Evolutionary conservation across 176 grass and related monocot species (phyloP), one percentile per base, ranked within the genome.

Genomic region (Oryza longistaminata): DNA sequence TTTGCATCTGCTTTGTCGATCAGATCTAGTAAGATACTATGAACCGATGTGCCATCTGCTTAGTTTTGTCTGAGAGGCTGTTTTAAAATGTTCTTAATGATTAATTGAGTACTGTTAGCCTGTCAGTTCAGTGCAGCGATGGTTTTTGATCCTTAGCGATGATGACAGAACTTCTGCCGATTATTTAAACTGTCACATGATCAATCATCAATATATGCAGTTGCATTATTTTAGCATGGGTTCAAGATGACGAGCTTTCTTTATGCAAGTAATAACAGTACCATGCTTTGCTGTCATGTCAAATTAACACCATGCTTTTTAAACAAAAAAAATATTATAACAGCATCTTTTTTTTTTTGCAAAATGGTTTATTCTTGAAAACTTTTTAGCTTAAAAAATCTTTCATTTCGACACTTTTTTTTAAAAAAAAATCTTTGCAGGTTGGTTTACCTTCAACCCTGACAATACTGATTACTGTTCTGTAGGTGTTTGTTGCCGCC

Each of bases 401-500:
- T 8, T 73, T 73, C 70, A 11, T 26, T 48, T 24, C 11, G 12
- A 58, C 7, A 21, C n/a, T 9, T 9, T 49, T 14, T 15, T 49
- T 66, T 43, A 10, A 43, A 43, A 42, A 42, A 9, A 10, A 26
- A 26, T 3, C 25, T 61, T n/a, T 45, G 1, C 15, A 69, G 6
- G 34, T 17, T 69, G 60, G 12, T 5, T 60, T n/a, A 17, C 49
- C 1, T 3, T 33, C 6, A 76, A 55, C 13, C 12, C 15, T 75
- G 48, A 85, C 21, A 24, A 75, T 70, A 6, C 26, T 64, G 8
- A 3, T n/a, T 70, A 48, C 69, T 21, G n/a, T 65, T 76, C 78
- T 85, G 21, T 84, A 98, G 96, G 96, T 98, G 12, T 95, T 95
- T 40, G 93, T 98, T 53, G 96, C 96, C 45, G 85, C 93, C 82